A percentile compares a stretch with the other conserved stretches of the same genome.
phyloP scores from a whole-genome alignment of 2,329 filamentous ascomycete genomes.

The Coniochaeta pulveracea region DNA sequence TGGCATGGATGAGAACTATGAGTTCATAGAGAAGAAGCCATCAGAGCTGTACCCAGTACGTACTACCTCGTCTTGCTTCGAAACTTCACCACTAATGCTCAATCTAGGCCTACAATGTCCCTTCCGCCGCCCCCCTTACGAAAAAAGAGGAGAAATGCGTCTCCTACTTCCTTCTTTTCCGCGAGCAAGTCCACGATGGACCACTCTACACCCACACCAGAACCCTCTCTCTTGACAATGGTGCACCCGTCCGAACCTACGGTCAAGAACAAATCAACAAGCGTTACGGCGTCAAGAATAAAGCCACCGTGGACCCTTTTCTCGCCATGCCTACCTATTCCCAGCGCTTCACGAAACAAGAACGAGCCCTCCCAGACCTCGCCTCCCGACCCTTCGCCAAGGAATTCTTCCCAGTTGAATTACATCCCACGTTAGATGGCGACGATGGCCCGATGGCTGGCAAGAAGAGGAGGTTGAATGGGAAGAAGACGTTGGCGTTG shows the following conservation, averaged over 20 bases:
- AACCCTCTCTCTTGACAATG: slow-evolving; percentile 26
- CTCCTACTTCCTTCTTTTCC: slow-evolving; percentile 41
- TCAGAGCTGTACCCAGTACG: slow-evolving; percentile 49
- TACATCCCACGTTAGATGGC: slow-evolving; percentile 43
- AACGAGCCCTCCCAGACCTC: slow-evolving; percentile 43
- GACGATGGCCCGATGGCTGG: slow-evolving; percentile 21
- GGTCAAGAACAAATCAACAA: slow-evolving; percentile 48
- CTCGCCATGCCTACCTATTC: slow-evolving; percentile 47
- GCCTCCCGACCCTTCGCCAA: slow-evolving; percentile 32
- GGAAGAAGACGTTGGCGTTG: slow-evolving; percentile 30
- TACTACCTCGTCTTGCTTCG: not conserved
- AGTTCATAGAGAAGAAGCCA: slow-evolving; percentile 33
- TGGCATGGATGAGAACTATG: no score
- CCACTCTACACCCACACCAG: slow-evolving; percentile 46
- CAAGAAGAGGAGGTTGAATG: slow-evolving; percentile 19
- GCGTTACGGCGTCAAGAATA: slow-evolving; percentile 41
- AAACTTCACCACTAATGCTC: not conserved
- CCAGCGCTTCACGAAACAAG: slow-evolving; percentile 38
- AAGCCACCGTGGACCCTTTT: slow-evolving; percentile 46
- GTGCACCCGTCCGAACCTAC: slow-evolving; percentile 29
- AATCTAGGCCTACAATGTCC: slow-evolving; percentile 37
- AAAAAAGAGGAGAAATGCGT: slow-evolving; percentile 33
- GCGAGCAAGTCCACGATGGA: slow-evolving; percentile 42
- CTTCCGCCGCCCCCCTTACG: slow-evolving; percentile 30
- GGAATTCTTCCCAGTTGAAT: slow-evolving; percentile 44